Conservation (phyloP, 768 basidiomycete species). For the Pulveroboletus sp. region DNA sequence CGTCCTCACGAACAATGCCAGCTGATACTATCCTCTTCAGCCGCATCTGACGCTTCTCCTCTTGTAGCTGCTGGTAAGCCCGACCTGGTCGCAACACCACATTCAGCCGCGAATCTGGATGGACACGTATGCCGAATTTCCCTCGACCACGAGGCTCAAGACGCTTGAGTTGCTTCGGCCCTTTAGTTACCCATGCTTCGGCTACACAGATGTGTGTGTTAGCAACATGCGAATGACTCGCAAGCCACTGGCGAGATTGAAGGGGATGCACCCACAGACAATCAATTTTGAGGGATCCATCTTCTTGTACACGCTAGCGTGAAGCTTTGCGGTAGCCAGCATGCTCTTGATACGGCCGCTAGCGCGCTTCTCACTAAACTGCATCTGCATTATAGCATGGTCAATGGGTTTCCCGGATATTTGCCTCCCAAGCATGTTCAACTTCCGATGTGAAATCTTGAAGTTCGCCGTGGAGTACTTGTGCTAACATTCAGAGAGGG, state of each 20-base stretch:
- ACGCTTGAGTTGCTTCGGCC: conserved; percentile 53
- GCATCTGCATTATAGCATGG: conserved; percentile 94
- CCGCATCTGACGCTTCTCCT: conserved; percentile 58
- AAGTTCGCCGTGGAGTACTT: conserved; percentile 90
- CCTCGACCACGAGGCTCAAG: conserved; percentile 83
- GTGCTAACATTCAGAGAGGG: conserved; percentile 48
- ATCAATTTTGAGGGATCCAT: conserved; percentile 68
- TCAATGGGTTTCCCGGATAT: conserved; percentile 91
- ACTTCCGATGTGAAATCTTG: conserved; percentile 90
- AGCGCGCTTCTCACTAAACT: conserved; percentile 91
- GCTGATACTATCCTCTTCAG: conserved; percentile 78
- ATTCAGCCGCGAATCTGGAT: conserved; percentile 68
- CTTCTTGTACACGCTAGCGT: conserved; percentile 74
- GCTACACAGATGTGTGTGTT: conserved; percentile 41
- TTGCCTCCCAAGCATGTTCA: conserved; percentile 83
- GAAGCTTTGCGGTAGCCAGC: conserved; percentile 80
- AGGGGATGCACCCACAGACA: conserved; percentile 57
- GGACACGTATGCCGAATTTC: conserved; percentile 69
- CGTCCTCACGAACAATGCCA: conserved; percentile 72
- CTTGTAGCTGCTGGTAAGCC: conserved; percentile 63
- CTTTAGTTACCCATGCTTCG: conserved; percentile 94
- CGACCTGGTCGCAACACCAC: conserved; percentile 80
- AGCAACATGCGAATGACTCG: background rate
- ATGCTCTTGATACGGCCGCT: conserved; percentile 83
- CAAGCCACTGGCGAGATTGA: background rate